These are phyloP conservation scores for Oryza australiensis DNA, from an alignment of 176 grass and related monocot species.

Conservation along the genomic window DNA sequence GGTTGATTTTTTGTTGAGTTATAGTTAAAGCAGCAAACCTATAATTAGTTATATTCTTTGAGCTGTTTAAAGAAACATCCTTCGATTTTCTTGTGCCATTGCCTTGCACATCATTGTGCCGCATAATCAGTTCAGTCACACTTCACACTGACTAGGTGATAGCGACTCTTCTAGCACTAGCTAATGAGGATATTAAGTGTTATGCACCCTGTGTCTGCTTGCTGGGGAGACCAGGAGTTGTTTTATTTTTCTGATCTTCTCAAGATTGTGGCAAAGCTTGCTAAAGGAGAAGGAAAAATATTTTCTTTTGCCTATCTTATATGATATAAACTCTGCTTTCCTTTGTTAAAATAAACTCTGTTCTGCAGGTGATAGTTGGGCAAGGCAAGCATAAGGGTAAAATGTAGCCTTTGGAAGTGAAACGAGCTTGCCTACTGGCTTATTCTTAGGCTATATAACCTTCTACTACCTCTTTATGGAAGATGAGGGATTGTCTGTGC, in stretches of 20 bases:
- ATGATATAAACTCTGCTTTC: not conserved
- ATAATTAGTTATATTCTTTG: not conserved
- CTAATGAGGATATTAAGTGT: not conserved
- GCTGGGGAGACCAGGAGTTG: not conserved
- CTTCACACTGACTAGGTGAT: too few species aligned
- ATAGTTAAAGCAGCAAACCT: not conserved
- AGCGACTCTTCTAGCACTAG: too few species aligned
- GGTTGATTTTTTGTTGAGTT: too few species aligned
- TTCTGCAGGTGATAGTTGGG: conserved; percentile 47
- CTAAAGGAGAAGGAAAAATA: not conserved
- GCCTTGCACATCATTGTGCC: too few species aligned
- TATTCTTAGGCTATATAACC: conserved; percentile 90
- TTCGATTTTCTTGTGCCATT: too few species aligned
- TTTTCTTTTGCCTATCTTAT: not conserved
- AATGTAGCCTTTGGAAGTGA: conserved; percentile 65
- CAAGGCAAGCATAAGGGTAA: conserved; percentile 44
- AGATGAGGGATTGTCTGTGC: conserved; percentile 72
- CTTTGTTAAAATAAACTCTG: conserved; percentile 16
- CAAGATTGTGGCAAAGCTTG: not conserved
- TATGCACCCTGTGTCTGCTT: not conserved
- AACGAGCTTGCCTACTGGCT: conserved; percentile 68
- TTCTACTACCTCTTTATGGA: conserved; percentile 97
- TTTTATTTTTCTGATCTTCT: not conserved
- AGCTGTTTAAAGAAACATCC: too few species aligned
- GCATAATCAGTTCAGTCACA: too few species aligned